A percentile compares a stretch with the other conserved stretches of the same genome.
These are phyloP conservation scores for Melaleuca alternifolia DNA, from an alignment of 345 rosid species.

Conservation along the genomic window DNA sequence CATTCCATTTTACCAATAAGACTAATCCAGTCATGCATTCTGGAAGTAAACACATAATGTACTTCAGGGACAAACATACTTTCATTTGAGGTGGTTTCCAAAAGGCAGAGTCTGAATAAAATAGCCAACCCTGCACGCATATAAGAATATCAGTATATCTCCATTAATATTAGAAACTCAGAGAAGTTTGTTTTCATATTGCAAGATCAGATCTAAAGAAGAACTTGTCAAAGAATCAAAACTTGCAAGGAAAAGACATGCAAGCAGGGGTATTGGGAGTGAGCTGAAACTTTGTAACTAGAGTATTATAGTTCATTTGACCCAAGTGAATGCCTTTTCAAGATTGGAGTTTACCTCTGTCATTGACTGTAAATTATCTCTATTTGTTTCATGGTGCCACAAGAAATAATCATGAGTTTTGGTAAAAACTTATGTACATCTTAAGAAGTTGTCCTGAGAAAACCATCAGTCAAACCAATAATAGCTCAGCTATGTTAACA, in stretches of 20 bases:
- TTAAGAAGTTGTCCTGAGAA: neutral
- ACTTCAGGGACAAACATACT: constrained; percentile 22
- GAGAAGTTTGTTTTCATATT: neutral
- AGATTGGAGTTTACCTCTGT: neutral
- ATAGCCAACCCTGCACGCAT: constrained; percentile 87
- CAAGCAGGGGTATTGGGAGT: neutral
- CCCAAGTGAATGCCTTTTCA: neutral
- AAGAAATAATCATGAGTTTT: neutral
- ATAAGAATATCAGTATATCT: neutral
- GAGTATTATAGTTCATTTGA: neutral
- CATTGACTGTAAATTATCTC: neutral
- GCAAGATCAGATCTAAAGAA: neutral
- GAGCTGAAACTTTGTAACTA: neutral
- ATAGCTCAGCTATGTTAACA: neutral
- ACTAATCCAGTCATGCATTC: neutral
- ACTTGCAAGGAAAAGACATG: neutral
- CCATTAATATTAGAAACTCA: neutral
- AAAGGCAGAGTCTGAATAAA: constrained; percentile 63
- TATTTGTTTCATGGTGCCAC: neutral
- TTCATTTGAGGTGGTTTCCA: constrained; percentile 95
- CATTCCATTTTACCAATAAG: neutral
- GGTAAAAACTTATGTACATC: neutral
- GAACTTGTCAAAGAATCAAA: neutral
- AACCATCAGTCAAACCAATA: neutral
- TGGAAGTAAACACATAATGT: neutral